Percentiles rank a stretch among this genome's conserved stretches.
Evolutionary conservation across 495 filamentous ascomycete genomes (phyloP).

Genomic region (Talaromyces nanjingensis): DNA sequence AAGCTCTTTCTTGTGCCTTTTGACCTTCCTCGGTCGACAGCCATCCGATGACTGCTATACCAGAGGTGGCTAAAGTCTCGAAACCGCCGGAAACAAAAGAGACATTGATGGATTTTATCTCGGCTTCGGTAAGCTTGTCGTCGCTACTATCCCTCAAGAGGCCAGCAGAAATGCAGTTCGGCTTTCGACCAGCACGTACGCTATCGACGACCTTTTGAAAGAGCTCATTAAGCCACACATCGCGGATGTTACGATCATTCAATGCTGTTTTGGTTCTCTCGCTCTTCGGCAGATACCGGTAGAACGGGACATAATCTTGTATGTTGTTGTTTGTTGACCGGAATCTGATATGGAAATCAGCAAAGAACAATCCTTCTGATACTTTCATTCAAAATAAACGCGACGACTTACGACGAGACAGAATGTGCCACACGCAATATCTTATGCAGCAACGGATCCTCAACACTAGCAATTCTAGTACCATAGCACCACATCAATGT

Average conservation of each 20-base stretch:
- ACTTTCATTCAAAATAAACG: not conserved
- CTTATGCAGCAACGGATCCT: not conserved
- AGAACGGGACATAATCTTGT: constrained; percentile 3
- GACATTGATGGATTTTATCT: not conserved
- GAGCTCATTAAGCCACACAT: not conserved
- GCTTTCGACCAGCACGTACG: not conserved
- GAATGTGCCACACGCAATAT: too few relatives aligned
- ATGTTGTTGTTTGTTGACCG: not conserved
- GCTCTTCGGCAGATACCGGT: not conserved
- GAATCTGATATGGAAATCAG: not conserved
- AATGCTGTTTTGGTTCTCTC: not conserved
- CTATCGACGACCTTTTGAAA: not conserved
- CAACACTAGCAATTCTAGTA: not conserved
- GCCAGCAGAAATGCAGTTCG: not conserved
- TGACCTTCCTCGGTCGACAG: not conserved
- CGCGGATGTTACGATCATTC: not conserved
- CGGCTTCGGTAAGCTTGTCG: not conserved
- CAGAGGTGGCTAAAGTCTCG: not conserved
- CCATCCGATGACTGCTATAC: not conserved
- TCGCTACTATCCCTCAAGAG: not conserved
- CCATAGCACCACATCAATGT: constrained; percentile 1
- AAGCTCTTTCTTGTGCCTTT: not conserved
- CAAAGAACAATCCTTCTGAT: not conserved
- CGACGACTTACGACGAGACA: too few relatives aligned
- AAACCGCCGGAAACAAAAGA: not conserved